phyloP scores from a whole-genome alignment of 257 asterid genomes.

The Gentiana macrophylla region DNA sequence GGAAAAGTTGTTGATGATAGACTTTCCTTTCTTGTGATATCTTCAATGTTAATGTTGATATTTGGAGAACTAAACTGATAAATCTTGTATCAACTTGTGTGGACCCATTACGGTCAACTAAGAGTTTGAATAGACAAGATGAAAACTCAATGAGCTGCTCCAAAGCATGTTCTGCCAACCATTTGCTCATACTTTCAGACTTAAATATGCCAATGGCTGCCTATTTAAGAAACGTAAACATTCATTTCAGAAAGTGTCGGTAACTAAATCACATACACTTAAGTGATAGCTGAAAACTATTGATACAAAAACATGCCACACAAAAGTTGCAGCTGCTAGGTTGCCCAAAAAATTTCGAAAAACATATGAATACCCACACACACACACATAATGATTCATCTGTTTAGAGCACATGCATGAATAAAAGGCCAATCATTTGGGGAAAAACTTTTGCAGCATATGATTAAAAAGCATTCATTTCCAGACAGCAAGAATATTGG shows the following conservation, averaged over 20 bases:
- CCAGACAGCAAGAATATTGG: no score
- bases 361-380: no score
- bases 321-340: no score
- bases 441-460: no score
- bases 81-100: conserved; percentile 25
- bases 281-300: conserved; percentile 2
- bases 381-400: no score
- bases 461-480: no score
- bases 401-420: no score
- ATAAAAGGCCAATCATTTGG: no score
- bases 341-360: no score
- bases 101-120: conserved; percentile 32
- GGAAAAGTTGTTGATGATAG: conserved; percentile 65
- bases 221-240: conserved; percentile 23
- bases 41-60: conserved; percentile 48
- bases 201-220: conserved; percentile 40
- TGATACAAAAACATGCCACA: neutral
- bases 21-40: conserved; percentile 71
- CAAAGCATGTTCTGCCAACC: conserved; percentile 67
- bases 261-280: neutral
- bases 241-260: neutral
- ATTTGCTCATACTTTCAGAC: conserved; percentile 45
- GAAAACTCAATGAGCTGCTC: conserved; percentile 89
- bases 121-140: conserved; percentile 45
- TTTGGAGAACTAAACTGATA: conserved; percentile 44